Percentiles rank a stretch among this genome's conserved stretches.
Conservation (phyloP, 2,329 filamentous ascomycete genomes). For the Aspergillus pseudoterreus region DNA sequence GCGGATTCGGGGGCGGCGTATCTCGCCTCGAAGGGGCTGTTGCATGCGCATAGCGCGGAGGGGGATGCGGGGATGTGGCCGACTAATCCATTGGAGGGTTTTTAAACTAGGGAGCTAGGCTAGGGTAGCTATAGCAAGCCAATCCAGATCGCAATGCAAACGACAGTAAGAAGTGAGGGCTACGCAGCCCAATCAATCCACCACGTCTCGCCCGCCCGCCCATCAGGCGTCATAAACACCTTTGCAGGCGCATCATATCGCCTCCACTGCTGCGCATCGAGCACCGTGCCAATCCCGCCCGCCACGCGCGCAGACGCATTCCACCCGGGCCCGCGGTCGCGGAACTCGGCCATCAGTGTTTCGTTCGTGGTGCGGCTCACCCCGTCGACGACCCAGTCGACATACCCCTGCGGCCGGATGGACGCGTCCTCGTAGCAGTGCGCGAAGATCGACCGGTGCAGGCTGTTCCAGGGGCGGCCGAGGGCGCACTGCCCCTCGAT, state of each 20-base stretch:
- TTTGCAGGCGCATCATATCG: conserved; percentile 38
- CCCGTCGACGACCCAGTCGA: conserved; percentile 45
- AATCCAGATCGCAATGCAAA: not conserved
- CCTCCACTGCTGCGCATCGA: conserved; percentile 38
- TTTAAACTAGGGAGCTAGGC: too few species aligned
- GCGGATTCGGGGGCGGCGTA: conserved; percentile 44
- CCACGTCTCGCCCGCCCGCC: conserved; percentile 41
- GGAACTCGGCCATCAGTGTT: conserved; percentile 57
- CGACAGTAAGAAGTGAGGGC: not conserved
- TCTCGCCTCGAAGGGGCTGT: conserved; percentile 29
- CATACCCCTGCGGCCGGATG: conserved; percentile 54
- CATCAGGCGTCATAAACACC: conserved; percentile 48
- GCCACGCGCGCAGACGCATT: conserved; percentile 45
- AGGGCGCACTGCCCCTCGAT: conserved; percentile 52
- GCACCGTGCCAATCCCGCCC: conserved; percentile 45
- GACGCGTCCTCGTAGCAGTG: conserved; percentile 53
- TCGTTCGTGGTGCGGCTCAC: conserved; percentile 40
- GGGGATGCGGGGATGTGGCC: too few species aligned
- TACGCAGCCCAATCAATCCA: conserved; percentile 46
- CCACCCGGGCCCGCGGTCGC: conserved; percentile 52
- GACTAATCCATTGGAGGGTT: too few species aligned
- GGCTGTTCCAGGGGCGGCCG: conserved; percentile 61
- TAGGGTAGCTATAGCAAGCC: not conserved
- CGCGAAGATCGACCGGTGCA: conserved; percentile 57
- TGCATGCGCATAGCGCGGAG: conserved; percentile 1